phyloP scores from a whole-genome alignment of 2,329 filamentous ascomycete genomes.

The Diaporthe vaccinii region DNA sequence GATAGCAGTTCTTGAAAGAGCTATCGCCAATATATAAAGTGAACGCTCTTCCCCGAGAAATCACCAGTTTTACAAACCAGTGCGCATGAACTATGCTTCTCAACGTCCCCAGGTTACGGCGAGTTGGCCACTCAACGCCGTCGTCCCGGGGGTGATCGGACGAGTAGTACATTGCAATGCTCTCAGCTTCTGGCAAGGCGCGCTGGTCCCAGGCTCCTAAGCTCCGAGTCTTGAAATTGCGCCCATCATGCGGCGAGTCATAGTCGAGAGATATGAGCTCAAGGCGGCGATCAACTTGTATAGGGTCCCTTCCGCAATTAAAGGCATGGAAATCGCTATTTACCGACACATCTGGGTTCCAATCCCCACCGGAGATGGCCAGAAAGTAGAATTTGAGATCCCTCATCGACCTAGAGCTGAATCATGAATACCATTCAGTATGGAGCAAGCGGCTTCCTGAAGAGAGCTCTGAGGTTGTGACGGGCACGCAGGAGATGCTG shows the following conservation, averaged over 20 bases:
- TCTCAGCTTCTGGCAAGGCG: background rate
- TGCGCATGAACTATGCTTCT: background rate
- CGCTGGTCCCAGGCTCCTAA: background rate
- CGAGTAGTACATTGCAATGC: background rate
- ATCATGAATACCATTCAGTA: background rate
- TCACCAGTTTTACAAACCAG: background rate
- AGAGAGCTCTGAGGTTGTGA: background rate
- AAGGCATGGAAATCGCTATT: background rate
- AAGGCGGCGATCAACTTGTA: background rate
- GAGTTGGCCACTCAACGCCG: background rate
- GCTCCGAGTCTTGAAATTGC: background rate
- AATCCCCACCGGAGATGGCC: background rate
- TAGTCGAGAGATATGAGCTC: background rate
- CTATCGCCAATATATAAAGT: background rate
- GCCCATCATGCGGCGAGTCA: no score
- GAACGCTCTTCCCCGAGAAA: background rate
- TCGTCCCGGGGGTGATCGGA: background rate
- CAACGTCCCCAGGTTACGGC: background rate
- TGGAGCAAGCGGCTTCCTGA: background rate
- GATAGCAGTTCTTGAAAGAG: background rate
- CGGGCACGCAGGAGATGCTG: background rate
- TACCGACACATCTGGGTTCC: background rate
- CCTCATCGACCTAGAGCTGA: background rate
- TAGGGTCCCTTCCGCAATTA: background rate
- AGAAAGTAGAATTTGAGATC: background rate